Evolutionary conservation across 345 rosid genomes (phyloP).

Genomic region (Citrus australasica): DNA sequence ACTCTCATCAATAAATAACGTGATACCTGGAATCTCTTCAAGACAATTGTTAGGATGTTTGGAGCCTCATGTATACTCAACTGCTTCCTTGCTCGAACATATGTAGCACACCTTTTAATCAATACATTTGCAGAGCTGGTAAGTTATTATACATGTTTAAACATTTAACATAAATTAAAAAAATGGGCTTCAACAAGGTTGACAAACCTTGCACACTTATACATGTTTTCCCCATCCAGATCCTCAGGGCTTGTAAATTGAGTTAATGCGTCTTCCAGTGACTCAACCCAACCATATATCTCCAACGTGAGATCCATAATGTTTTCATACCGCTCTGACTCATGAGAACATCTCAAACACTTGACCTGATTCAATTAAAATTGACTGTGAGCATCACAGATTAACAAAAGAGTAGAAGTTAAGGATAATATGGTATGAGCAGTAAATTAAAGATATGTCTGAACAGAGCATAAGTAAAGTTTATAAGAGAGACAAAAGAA

Average conservation of each 20-base stretch:
- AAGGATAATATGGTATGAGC: neutral
- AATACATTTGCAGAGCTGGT: neutral
- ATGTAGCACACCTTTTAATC: constrained; percentile 62
- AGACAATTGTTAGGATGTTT: constrained; percentile 80
- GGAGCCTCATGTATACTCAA: constrained; percentile 82
- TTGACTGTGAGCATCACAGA: neutral
- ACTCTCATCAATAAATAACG: constrained; percentile 2
- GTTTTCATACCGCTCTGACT: constrained; percentile 77
- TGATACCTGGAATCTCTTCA: constrained; percentile 81
- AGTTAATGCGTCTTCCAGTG: constrained; percentile 76
- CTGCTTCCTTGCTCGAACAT: constrained; percentile 78
- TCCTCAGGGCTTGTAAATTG: constrained; percentile 82
- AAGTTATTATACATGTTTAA: constrained; percentile 3
- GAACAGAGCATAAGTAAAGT: neutral
- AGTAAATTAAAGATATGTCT: neutral
- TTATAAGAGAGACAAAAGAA: neutral
- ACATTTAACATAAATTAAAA: neutral
- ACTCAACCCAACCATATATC: constrained; percentile 81
- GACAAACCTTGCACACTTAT: constrained; percentile 78
- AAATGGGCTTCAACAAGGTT: neutral
- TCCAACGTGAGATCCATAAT: constrained; percentile 87
- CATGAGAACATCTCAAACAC: constrained; percentile 72
- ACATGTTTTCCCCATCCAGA: constrained; percentile 89
- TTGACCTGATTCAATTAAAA: constrained; percentile 45
- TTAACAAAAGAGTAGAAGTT: neutral